phyloP scores from a whole-genome alignment of 148 eudicot genomes.

The Camellia sinensis region DNA sequence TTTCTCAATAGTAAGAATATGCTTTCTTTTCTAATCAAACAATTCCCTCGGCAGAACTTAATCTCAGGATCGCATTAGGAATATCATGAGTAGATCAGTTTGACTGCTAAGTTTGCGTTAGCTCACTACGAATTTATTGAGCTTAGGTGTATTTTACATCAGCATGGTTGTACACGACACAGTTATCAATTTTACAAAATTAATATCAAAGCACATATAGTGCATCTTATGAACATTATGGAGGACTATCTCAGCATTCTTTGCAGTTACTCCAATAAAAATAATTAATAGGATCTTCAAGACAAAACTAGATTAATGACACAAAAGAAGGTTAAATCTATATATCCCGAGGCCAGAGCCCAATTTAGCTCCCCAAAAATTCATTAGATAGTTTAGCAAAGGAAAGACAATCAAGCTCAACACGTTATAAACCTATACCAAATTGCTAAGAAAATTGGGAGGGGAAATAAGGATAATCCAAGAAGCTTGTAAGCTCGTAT shows the following conservation, averaged over 20 bases:
- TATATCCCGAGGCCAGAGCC: not conserved
- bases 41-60: not conserved
- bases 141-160: not conserved
- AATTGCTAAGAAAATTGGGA: not conserved
- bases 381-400: not conserved
- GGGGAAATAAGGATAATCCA: not conserved
- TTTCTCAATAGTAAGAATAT: not conserved
- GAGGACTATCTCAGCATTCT: constrained; percentile 4
- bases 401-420: not conserved
- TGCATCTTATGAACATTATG: not conserved
- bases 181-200: not conserved
- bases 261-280: not conserved
- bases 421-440: not conserved
- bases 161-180: not conserved
- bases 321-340: not conserved
- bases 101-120: not conserved
- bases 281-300: not conserved
- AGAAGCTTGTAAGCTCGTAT: not conserved
- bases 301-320: not conserved
- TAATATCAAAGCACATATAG: not conserved
- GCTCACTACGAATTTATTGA: not conserved
- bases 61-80: not conserved
- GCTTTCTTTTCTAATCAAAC: not conserved
- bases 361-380: not conserved
- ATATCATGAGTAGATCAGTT: not conserved